phyloP scores from a whole-genome alignment of 129 eudicot genomes.

The Kitagawia praeruptora region DNA sequence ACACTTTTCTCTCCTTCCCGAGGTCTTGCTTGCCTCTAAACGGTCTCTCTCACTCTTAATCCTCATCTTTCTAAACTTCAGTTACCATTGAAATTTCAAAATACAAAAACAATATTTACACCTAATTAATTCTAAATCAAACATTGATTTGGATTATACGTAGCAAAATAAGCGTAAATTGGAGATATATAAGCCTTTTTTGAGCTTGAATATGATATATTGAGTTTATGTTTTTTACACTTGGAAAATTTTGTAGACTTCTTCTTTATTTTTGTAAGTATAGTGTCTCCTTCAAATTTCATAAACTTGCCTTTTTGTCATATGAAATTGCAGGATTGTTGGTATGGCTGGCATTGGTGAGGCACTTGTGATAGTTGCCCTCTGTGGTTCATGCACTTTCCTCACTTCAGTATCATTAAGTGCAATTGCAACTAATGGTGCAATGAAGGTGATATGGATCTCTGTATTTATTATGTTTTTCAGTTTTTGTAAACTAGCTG shows the following conservation, averaged over 20 bases:
- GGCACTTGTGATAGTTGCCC: slow-evolving; percentile 67
- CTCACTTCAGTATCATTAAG: slow-evolving; percentile 87
- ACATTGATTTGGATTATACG: not conserved
- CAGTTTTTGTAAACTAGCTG: slow-evolving; percentile 6
- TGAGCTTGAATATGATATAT: not conserved
- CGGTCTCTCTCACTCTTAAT: too few species aligned
- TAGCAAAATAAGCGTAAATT: not conserved
- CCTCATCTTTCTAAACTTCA: not conserved
- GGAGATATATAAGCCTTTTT: not conserved
- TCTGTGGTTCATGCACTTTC: slow-evolving; percentile 92
- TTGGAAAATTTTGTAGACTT: not conserved
- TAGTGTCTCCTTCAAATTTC: not conserved
- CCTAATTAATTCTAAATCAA: too few species aligned
- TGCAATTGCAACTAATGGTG: slow-evolving; percentile 99
- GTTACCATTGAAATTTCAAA: too few species aligned
- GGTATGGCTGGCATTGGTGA: slow-evolving; percentile 98
- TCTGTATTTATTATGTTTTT: slow-evolving; percentile 4
- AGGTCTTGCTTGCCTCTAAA: too few species aligned
- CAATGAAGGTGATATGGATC: slow-evolving; percentile 71
- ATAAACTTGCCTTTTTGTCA: not conserved
- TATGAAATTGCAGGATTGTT: slow-evolving; percentile 67
- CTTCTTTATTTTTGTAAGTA: too few species aligned
- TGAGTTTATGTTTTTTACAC: not conserved
- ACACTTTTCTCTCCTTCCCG: too few species aligned
- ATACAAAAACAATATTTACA: not conserved